A percentile compares a stretch with the other conserved stretches of the same genome.
These are phyloP conservation scores for Globisporangium spinosum DNA, from an alignment of 352 stramenopile genomes.

Conservation along the genomic window DNA sequence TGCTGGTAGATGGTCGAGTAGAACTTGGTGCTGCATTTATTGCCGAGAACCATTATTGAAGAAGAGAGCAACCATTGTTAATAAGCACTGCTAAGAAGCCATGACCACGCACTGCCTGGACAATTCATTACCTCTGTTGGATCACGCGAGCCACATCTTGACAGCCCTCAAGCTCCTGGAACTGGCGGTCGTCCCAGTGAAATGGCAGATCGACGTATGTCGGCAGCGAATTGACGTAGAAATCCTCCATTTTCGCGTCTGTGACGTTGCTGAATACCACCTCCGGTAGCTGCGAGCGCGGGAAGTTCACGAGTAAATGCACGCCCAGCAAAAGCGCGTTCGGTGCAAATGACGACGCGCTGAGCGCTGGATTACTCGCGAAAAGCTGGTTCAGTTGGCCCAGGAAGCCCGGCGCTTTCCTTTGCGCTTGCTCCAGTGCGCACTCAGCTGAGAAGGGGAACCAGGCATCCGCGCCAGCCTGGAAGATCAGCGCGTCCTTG, in stretches of 20 bases:
- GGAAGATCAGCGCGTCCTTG: constrained; percentile 61
- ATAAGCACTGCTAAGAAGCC: constrained; percentile 7
- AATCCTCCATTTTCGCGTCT: constrained; percentile 29
- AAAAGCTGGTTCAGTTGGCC: constrained; percentile 52
- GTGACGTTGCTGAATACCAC: constrained; percentile 18
- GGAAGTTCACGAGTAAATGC: constrained; percentile 65
- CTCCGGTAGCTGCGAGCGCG: constrained; percentile 25
- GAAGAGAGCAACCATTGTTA: background rate
- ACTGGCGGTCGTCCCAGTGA: constrained; percentile 60
- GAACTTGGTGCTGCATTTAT: constrained; percentile 40
- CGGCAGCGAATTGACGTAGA: constrained; percentile 62
- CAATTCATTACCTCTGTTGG: constrained; percentile 43
- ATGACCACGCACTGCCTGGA: constrained; percentile 2
- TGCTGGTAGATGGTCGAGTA: constrained; percentile 71
- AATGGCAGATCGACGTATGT: constrained; percentile 59
- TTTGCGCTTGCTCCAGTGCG: constrained; percentile 54
- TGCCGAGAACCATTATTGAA: background rate
- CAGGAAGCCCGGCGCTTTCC: constrained; percentile 64
- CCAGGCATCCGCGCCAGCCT: constrained; percentile 53
- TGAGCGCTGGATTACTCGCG: constrained; percentile 26
- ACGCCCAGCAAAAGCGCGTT: constrained; percentile 64
- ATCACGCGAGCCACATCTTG: constrained; percentile 53
- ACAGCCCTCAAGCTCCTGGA: constrained; percentile 60
- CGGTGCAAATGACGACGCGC: constrained; percentile 43
- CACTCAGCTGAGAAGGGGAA: constrained; percentile 71